Evolutionary conservation across 1,284 basidiomycete species (phyloP).

Genomic region (Ceratobasidium theobromae): DNA sequence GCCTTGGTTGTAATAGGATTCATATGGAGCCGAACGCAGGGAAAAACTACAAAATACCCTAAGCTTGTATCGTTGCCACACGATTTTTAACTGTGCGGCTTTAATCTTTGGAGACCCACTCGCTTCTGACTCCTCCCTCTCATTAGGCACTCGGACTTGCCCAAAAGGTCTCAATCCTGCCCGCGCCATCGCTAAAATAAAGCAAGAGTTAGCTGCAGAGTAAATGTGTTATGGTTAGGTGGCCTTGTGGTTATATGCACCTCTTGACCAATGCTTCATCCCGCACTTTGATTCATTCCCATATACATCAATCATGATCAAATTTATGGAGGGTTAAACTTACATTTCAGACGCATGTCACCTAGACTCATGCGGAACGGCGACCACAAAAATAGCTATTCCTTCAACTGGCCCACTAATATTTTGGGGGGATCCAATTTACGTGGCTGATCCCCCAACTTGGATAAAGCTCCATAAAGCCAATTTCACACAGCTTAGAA

Average conservation of each 20-base stretch:
- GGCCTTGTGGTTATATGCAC: neutral
- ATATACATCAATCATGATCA: too few species aligned
- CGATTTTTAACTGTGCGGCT: conserved; percentile 88
- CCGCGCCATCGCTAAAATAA: conserved; percentile 83
- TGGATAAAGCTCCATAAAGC: too few species aligned
- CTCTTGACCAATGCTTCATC: neutral
- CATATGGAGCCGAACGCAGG: conserved; percentile 78
- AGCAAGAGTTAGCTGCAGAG: conserved; percentile 81
- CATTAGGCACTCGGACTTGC: conserved; percentile 81
- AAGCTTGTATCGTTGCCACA: conserved; percentile 91
- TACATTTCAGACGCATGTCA: neutral
- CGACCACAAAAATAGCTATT: too few species aligned
- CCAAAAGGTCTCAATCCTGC: conserved; percentile 96
- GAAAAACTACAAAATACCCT: conserved; percentile 94
- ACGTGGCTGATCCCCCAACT: too few species aligned
- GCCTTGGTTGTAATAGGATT: conserved; percentile 59
- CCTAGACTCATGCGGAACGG: neutral
- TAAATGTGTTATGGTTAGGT: conserved; percentile 42
- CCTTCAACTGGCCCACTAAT: too few species aligned
- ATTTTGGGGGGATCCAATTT: too few species aligned
- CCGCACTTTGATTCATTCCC: too few species aligned
- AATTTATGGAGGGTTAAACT: neutral
- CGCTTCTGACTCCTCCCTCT: neutral
- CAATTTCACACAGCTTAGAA: too few species aligned
- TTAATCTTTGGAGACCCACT: conserved; percentile 5